These are phyloP conservation scores for Cytauxzoon felis DNA, from an alignment of 169 alveolate genomes.

Conservation along the genomic window DNA sequence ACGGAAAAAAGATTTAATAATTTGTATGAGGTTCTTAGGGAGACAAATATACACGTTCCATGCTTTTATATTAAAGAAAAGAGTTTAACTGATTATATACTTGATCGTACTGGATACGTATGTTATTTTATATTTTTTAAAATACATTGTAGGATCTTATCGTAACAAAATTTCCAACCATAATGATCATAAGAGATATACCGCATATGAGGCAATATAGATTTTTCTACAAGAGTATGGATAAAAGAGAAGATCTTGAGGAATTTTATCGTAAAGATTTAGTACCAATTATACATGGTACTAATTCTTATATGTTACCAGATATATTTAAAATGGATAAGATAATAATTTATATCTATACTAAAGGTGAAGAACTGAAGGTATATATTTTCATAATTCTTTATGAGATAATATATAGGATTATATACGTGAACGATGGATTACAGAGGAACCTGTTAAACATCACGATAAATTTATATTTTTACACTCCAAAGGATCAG, in stretches of 20 bases:
- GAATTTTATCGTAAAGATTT: conserved; percentile 23
- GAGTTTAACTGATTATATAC: conserved; percentile 1
- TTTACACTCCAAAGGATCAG: conserved; percentile 60
- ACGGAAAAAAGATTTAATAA: neutral
- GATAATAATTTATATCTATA: conserved; percentile 41
- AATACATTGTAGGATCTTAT: neutral
- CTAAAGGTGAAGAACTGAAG: conserved; percentile 37
- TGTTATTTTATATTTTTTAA: neutral
- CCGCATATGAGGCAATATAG: neutral
- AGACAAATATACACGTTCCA: conserved; percentile 5
- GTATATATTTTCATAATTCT: neutral
- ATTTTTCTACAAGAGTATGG: conserved; percentile 6
- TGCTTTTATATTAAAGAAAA: conserved; percentile 5
- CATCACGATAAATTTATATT: conserved; percentile 45
- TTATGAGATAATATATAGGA: neutral
- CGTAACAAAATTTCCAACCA: neutral
- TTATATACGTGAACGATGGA: conserved; percentile 21
- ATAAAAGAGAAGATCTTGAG: conserved; percentile 9
- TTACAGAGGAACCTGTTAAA: conserved; percentile 23
- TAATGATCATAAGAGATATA: conserved; percentile 24
- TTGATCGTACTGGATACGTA: conserved; percentile 8
- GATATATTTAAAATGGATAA: conserved; percentile 33
- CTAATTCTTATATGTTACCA: conserved; percentile 54
- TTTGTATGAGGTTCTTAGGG: conserved; percentile 9
- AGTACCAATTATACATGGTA: conserved; percentile 46